Conservation (phyloP, 2,329 filamentous ascomycete species). For the Xylariaceae sp. region DNA sequence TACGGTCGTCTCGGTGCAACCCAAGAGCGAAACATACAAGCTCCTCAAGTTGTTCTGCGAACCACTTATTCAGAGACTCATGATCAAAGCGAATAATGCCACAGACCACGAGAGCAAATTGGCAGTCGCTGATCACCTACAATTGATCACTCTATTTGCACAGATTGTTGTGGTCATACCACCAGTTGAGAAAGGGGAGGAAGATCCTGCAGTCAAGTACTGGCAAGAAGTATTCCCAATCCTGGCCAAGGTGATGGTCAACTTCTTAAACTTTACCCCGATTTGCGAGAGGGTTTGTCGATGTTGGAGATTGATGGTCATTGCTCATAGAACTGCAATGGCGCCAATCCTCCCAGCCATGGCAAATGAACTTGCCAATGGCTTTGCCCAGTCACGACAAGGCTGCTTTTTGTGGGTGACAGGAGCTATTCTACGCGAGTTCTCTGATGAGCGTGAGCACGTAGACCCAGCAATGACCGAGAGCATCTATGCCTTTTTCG, state of each 20-base stretch:
- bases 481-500: slow-evolving; percentile 91
- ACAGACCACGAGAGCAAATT: slow-evolving; percentile 80
- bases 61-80: slow-evolving; percentile 80
- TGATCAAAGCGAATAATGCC: slow-evolving; percentile 82
- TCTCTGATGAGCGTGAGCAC: slow-evolving; percentile 83
- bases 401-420: slow-evolving; percentile 99
- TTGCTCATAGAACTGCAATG: slow-evolving; percentile 90
- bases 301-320: slow-evolving; percentile 95
- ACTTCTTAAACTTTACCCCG: slow-evolving; percentile 79
- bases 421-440: slow-evolving; percentile 90
- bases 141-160: slow-evolving; percentile 87
- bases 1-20: slow-evolving; percentile 84
- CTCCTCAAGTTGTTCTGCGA: slow-evolving; percentile 92
- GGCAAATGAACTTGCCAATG: slow-evolving; percentile 82
- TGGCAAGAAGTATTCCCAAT: slow-evolving; percentile 92
- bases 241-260: slow-evolving; percentile 80
- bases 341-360: slow-evolving; percentile 78
- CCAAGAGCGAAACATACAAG: slow-evolving; percentile 73
- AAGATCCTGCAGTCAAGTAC: slow-evolving; percentile 92
- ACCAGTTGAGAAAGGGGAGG: slow-evolving; percentile 65
- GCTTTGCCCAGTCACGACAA: slow-evolving; percentile 82
- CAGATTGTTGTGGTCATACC: slow-evolving; percentile 68
- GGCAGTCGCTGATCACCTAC: slow-evolving; percentile 86
- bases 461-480: slow-evolving; percentile 79
- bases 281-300: slow-evolving; percentile 92